A percentile compares a stretch with the other conserved stretches of the same genome.
Conservation (phyloP, 1,139 yeast genomes). For the Protomyces gravidus region DNA sequence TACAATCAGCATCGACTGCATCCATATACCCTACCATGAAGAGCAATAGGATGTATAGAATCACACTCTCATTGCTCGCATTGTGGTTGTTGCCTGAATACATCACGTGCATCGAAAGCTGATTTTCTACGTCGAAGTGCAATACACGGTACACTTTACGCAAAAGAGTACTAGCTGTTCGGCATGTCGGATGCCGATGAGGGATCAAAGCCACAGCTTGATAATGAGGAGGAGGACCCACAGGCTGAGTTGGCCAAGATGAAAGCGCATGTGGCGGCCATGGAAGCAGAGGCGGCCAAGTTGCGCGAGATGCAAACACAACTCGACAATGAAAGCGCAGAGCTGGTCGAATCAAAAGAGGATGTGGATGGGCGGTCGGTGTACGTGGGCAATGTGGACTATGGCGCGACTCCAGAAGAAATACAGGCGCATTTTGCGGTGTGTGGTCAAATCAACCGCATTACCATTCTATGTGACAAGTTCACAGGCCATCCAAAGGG, state of each 20-base stretch:
- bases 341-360: conserved; percentile 48
- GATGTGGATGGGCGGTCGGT: conserved; percentile 73
- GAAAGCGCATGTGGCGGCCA: conserved; percentile 43
- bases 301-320: conserved; percentile 53
- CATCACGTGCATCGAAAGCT: neutral
- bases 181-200: conserved; percentile 17
- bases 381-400: conserved; percentile 84
- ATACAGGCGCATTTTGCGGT: conserved; percentile 70
- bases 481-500: conserved; percentile 79
- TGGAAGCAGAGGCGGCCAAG: conserved; percentile 54
- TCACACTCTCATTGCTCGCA: too few relatives aligned
- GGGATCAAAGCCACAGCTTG: conserved; percentile 7
- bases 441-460: conserved; percentile 76
- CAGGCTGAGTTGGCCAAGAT: conserved; percentile 34
- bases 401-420: conserved; percentile 72
- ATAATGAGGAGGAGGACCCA: conserved; percentile 24
- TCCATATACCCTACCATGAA: too few relatives aligned
- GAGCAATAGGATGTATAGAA: too few relatives aligned
- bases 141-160: too few relatives aligned
- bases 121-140: neutral
- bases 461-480: conserved; percentile 71
- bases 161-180: too few relatives aligned
- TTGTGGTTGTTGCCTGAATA: neutral
- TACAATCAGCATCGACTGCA: too few relatives aligned
- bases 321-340: conserved; percentile 47